Evolutionary conservation across 2,329 filamentous ascomycete species (phyloP).

Genomic region (Dactylonectria macrodidyma): DNA sequence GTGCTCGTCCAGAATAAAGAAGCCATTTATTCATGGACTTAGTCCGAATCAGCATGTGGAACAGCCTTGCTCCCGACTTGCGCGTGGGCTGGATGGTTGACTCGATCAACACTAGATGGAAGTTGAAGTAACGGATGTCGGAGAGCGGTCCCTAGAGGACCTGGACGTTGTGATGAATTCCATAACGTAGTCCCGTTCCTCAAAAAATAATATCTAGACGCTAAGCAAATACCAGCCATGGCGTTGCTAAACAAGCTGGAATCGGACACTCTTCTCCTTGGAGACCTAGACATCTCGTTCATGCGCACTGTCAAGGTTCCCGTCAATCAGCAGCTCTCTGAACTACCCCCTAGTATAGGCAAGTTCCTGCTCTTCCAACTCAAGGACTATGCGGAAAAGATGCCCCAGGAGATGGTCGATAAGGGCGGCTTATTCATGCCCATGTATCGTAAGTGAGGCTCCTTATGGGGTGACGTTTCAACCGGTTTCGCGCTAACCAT

Average conservation of each 20-base stretch:
- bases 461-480: neutral
- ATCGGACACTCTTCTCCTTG: neutral
- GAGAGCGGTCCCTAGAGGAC: too few relatives aligned
- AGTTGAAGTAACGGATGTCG: too few relatives aligned
- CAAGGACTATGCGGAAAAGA: neutral
- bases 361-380: slow-evolving; percentile 7
- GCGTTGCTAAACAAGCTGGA: neutral
- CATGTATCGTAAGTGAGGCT: neutral
- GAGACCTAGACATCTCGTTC: neutral
- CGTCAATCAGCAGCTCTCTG: neutral
- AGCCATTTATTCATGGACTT: too few relatives aligned
- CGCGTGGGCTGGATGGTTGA: too few relatives aligned
- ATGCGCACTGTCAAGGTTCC: neutral
- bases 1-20: too few relatives aligned
- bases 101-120: too few relatives aligned
- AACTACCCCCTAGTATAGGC: neutral
- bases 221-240: neutral
- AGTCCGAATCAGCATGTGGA: too few relatives aligned
- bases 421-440: slow-evolving; percentile 8
- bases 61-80: too few relatives aligned
- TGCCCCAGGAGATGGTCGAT: neutral
- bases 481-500: neutral
- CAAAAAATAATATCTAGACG: too few relatives aligned
- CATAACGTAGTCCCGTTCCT: too few relatives aligned
- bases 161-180: too few relatives aligned